Base-by-base conservation (phyloP, 352 stramenopile genomes). In the Globisporangium takayamanum region DNA sequence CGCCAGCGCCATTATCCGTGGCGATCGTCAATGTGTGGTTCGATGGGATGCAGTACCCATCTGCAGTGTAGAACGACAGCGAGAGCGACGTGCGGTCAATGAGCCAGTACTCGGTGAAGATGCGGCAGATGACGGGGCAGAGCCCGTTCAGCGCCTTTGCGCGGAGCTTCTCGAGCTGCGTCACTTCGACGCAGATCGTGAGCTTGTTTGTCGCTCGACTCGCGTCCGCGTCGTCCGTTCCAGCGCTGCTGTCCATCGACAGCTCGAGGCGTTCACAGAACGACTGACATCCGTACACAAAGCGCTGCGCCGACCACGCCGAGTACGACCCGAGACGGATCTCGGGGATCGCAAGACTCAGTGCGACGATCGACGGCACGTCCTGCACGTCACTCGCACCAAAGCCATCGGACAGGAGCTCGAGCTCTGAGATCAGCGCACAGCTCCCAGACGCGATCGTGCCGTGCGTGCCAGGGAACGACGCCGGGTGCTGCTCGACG, bases 101-200 rank as follows among this genome's bases (percentile, higher is more conserved):
- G 46, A 94, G 57, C 84, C 84, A 94, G 62, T 92, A 94, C 53
- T 94, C 82, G 6, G 70, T 84, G 55, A 84, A 94, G 15, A 94
- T 74, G 39, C 80, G 70, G 18, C 81, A 92, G 10, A 87, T 66
- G 10, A 87, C 70, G 0, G 84, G 82, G 6, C 73, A 76, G 5
- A 90, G 48, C n/a, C 47, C 64, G 60, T 85, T 85, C 15, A 82
- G 42, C 10, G 64, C 59, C 20, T 68, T 68, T 0, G 69, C 71
- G 2, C 67, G 73, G 3, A 84, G 48, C 42, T 80, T 84, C 57
- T 86, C 76, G 16, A 84, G 50, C 22, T 74, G 72, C 6, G 66
- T 78, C 16, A 87, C 73, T 47, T 87, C 76, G 5, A 87, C 69
- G 36, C 76, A 87, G 30, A 87, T 83, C 0, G 73, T 83, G 16